These are phyloP conservation scores for Yamagishiella unicocca DNA, from an alignment of 139 green algal genomes.

Conservation along the genomic window DNA sequence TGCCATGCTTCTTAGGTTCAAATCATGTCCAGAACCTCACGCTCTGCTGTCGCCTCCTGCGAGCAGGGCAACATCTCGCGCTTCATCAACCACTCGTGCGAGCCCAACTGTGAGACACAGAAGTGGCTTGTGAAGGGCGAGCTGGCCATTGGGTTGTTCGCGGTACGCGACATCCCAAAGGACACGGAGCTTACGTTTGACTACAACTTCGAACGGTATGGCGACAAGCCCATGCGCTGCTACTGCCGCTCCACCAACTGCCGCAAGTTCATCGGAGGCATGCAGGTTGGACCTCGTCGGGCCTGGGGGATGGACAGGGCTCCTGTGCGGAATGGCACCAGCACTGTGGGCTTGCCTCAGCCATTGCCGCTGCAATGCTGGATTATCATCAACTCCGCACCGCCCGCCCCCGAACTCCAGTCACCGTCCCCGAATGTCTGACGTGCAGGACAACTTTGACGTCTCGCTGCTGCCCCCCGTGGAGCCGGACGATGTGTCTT, in stretches of 20 bases:
- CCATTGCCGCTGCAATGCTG: no score
- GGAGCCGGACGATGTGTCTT: conserved; percentile 54
- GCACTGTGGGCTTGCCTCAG: no score
- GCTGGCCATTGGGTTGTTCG: conserved; percentile 97
- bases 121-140: conserved; percentile 98
- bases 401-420: no score
- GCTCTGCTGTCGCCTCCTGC: no score
- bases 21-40: no score
- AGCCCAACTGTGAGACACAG: conserved; percentile 98
- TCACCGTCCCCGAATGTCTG: no score
- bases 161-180: conserved; percentile 73
- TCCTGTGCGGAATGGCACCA: no score
- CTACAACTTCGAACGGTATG: conserved; percentile 99
- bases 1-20: no score
- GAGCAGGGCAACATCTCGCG: conserved; percentile 91
- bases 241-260: conserved; percentile 69
- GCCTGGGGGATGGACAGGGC: no score
- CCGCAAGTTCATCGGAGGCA: conserved; percentile 88
- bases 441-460: conserved; percentile 51
- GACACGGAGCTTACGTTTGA: conserved; percentile 97
- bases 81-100: conserved; percentile 99
- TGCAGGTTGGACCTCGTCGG: no score
- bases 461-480: conserved; percentile 42
- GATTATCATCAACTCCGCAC: no score
- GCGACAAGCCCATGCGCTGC: conserved; percentile 86